A percentile compares a stretch with the other conserved stretches of the same genome.
These are phyloP conservation scores for Xylaria sp. DNA, from an alignment of 2,329 filamentous ascomycete genomes.

Conservation along the genomic window DNA sequence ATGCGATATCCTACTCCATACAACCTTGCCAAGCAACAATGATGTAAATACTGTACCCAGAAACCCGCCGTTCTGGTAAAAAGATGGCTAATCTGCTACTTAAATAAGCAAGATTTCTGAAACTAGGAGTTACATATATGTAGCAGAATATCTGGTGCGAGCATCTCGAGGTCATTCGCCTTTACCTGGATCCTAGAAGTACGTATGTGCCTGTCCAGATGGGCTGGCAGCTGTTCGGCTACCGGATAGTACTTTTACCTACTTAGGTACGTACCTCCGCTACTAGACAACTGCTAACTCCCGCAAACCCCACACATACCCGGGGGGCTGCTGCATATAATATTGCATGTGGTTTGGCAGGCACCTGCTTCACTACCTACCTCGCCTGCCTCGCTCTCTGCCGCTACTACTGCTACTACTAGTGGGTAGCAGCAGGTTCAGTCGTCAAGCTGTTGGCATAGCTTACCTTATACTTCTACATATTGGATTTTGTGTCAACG, in stretches of 20 bases:
- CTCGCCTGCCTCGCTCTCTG: neutral
- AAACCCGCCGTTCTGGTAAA: no score
- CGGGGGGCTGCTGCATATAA: slow-evolving; percentile 9
- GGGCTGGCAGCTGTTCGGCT: no score
- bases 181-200: no score
- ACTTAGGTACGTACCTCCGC: neutral
- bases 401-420: neutral
- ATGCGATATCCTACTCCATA: no score
- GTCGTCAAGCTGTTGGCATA: no score
- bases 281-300: slow-evolving; percentile 3
- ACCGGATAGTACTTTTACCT: neutral
- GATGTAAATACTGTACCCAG: no score
- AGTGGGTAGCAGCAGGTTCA: neutral
- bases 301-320: slow-evolving; percentile 27
- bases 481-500: neutral
- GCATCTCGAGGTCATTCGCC: neutral
- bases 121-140: no score
- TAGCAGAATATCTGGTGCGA: neutral
- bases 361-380: neutral
- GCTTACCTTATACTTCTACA: no score
- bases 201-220: no score
- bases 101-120: no score
- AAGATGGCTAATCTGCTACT: no score
- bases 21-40: no score
- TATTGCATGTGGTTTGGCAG: neutral